phyloP scores from a whole-genome alignment of 2,329 filamentous ascomycete species.

The Allantophomopsis cytisporea region DNA sequence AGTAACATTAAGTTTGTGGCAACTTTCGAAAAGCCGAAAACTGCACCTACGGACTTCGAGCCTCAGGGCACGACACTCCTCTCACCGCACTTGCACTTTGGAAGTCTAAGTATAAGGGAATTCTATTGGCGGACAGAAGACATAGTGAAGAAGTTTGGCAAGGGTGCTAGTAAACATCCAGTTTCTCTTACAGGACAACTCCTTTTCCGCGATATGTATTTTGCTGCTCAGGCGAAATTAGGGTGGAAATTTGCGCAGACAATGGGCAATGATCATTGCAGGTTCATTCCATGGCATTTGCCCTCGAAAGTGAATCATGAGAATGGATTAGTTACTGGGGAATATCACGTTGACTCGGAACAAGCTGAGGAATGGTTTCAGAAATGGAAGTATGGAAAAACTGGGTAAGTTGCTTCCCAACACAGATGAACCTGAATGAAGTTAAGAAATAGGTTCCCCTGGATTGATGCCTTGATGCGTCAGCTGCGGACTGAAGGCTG shows the following conservation, averaged over 20 bases:
- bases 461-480: conserved; percentile 71
- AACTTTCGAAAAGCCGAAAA: conserved; percentile 65
- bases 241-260: conserved; percentile 52
- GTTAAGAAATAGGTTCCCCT: conserved; percentile 17
- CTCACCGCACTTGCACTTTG: conserved; percentile 64
- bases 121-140: conserved; percentile 63
- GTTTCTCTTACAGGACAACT: conserved; percentile 61
- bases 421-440: no score
- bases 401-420: conserved; percentile 32
- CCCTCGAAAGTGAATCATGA: conserved; percentile 37
- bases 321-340: conserved; percentile 35
- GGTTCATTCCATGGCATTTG: conserved; percentile 72
- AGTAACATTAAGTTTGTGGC: conserved; percentile 42
- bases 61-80: conserved; percentile 62
- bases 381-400: conserved; percentile 55
- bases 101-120: conserved; percentile 52
- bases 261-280: conserved; percentile 47
- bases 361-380: conserved; percentile 52
- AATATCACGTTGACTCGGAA: conserved; percentile 48
- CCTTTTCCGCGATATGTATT: conserved; percentile 75
- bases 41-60: conserved; percentile 59
- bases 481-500: conserved; percentile 60
- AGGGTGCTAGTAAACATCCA: conserved; percentile 39
- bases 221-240: conserved; percentile 58
- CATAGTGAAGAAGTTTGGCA: conserved; percentile 43